Evolutionary conservation across 2,329 filamentous ascomycete species (phyloP), one percentile per base, ranked within the genome.

Genomic region (Xylariomycetidae sp.): DNA sequence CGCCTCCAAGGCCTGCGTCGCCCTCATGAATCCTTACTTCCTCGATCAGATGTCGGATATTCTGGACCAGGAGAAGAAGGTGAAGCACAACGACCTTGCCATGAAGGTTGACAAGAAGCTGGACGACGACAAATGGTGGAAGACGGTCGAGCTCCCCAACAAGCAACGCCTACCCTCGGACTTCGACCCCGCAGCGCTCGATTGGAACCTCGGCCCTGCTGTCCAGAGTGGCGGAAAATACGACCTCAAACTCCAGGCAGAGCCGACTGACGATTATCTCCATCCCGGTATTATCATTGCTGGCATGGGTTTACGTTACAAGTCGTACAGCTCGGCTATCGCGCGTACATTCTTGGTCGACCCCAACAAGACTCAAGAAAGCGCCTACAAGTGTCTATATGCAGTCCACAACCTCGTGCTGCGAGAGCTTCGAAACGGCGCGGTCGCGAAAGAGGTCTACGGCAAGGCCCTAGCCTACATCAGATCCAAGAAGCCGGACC

Each of bases 41-140:
- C 81, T 98, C 46, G 92, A 98, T 56, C 89, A 95, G 59, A 96
- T 98, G 89, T 95, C 90, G 31, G 83, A 85, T 49, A 83, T 96
- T 32, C 77, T 98, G 39, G 92, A 98, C 54, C 83, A 89, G 47
- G 93, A 96, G 60, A 95, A 95, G 70, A 95, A 95, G 57, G 87
- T 96, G 56, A 92, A 88, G 43, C 92, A 98, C 63, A 85, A 82
- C 45, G 73, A 74, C 2, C 73, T 98, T 6, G 80, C 85, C n/a
- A 79, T 86, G 51, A 92, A 89, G 61, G 83, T 98, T 19, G 80
- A 90, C 47, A 77, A 79, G 52, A 95, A 95, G 65, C 81, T 98
- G 36, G 90, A 96, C 50, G 88, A 98, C 49, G 70, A 76, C 32
- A 94, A 93, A 52, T 98, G 94, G 57, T 98, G 95, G 77, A 85